Evolutionary conservation across 2,329 filamentous ascomycete genomes (phyloP).

Genomic region (Xylaria digitata): DNA sequence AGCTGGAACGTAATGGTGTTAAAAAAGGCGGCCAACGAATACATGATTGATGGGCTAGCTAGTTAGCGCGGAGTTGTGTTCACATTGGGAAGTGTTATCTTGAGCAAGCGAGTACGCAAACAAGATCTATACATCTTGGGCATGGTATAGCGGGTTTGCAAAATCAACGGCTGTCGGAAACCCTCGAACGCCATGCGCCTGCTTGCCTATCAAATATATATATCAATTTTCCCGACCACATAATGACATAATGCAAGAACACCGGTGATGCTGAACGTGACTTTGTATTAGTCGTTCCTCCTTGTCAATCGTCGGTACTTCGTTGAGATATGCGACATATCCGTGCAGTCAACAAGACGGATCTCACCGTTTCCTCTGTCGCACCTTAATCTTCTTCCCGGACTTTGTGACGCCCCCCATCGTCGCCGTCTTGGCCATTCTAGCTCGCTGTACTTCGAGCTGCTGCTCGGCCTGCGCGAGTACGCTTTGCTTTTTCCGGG

Average conservation of each 20-base stretch:
- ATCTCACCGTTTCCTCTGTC: constrained; percentile 68
- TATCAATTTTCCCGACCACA: constrained; percentile 26
- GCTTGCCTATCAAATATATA: constrained; percentile 28
- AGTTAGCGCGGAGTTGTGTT: constrained; percentile 21
- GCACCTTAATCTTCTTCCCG: constrained; percentile 72
- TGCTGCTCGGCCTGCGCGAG: constrained; percentile 67
- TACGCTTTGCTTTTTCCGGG: constrained; percentile 65
- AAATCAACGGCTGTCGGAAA: constrained; percentile 17
- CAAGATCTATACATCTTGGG: constrained; percentile 25
- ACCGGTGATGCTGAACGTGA: constrained; percentile 26
- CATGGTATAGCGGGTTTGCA: constrained; percentile 19
- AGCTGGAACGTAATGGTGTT: constrained; percentile 28
- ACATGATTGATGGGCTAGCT: constrained; percentile 25
- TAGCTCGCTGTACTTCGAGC: constrained; percentile 68
- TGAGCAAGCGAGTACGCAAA: constrained; percentile 21
- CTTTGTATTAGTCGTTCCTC: not conserved
- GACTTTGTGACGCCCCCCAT: constrained; percentile 68
- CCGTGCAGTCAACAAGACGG: not conserved
- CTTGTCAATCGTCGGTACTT: not conserved
- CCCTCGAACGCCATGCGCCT: constrained; percentile 31
- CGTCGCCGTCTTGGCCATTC: constrained; percentile 74
- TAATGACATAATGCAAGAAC: constrained; percentile 25
- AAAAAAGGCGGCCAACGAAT: constrained; percentile 11
- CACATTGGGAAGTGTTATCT: constrained; percentile 14
- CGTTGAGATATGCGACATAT: not conserved